A percentile compares a stretch with the other conserved stretches of the same genome.
These are phyloP conservation scores for Ocimum tenuiflorum DNA, from an alignment of 257 asterid species.

Conservation along the genomic window DNA sequence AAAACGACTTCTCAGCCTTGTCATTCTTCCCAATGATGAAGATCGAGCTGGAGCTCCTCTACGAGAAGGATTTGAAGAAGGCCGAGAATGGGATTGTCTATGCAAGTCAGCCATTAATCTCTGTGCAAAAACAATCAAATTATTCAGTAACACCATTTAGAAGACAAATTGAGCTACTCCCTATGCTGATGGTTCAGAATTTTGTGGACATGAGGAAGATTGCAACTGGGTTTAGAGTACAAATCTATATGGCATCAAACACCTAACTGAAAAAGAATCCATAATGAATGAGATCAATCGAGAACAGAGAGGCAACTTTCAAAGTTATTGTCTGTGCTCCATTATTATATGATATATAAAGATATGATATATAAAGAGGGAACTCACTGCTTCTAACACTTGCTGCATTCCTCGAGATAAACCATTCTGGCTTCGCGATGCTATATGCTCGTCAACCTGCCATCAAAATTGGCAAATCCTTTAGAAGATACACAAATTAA, in stretches of 20 bases:
- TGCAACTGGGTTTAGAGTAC: background rate
- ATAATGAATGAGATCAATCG: too few species aligned
- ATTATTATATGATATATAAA: background rate
- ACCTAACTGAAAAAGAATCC: too few species aligned
- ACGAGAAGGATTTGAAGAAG: conserved; percentile 34
- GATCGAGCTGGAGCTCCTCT: conserved; percentile 43
- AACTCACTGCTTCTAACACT: conserved; percentile 41
- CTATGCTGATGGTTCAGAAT: background rate
- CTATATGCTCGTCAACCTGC: conserved; percentile 53
- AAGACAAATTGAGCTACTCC: conserved; percentile 6
- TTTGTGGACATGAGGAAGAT: background rate
- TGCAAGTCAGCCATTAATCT: conserved; percentile 31
- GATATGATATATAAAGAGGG: background rate
- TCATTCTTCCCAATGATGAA: conserved; percentile 41
- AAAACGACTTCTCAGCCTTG: conserved; percentile 64
- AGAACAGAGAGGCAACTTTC: background rate
- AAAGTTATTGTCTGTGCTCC: background rate
- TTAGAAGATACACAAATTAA: conserved; percentile 10
- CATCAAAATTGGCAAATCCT: conserved; percentile 14
- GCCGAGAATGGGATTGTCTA: conserved; percentile 41
- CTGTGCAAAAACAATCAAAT: conserved; percentile 34
- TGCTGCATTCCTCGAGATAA: conserved; percentile 34
- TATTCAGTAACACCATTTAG: background rate
- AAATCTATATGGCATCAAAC: background rate
- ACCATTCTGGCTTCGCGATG: conserved; percentile 48